Percentiles rank a stretch among this genome's conserved stretches.
phyloP scores from a whole-genome alignment of 2,329 filamentous ascomycete species.

The Claviceps purpurea region DNA sequence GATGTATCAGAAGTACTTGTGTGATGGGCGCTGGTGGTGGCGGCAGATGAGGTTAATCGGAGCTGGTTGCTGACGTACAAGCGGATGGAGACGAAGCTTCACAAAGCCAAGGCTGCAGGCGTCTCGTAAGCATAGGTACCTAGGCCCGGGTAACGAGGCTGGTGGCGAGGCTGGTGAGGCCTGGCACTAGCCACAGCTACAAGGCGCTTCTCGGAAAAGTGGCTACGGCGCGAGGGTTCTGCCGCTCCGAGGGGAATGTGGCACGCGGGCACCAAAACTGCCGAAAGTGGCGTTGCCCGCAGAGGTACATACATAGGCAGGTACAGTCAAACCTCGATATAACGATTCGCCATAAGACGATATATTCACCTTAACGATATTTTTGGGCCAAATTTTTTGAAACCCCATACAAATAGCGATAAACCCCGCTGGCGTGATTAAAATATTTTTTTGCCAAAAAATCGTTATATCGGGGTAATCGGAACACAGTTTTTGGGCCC shows the following conservation, averaged over 20 bases:
- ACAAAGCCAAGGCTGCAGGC: slow-evolving; percentile 7
- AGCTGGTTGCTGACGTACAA: neutral
- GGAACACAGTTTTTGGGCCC: too few relatives aligned
- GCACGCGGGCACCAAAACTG: too few relatives aligned
- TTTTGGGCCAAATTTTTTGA: too few relatives aligned
- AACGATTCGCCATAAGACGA: too few relatives aligned
- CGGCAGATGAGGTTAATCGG: neutral
- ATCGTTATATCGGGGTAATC: too few relatives aligned
- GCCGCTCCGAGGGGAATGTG: slow-evolving; percentile 7
- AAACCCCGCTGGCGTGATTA: too few relatives aligned
- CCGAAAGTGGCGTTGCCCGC: neutral
- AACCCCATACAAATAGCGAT: too few relatives aligned
- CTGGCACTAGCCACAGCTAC: neutral
- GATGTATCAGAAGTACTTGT: too few relatives aligned
- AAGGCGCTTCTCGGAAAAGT: neutral
- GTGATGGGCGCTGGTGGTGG: neutral
- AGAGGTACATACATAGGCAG: too few relatives aligned
- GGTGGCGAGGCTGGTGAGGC: neutral
- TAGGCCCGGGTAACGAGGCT: neutral
- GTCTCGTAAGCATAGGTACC: slow-evolving; percentile 12
- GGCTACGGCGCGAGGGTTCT: slow-evolving; percentile 8
- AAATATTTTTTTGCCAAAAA: too few relatives aligned
- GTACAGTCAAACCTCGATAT: too few relatives aligned
- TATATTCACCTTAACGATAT: too few relatives aligned
- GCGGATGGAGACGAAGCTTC: slow-evolving; percentile 8